Percentiles rank a stretch among this genome's conserved stretches.
These are phyloP conservation scores for Exophiala sideris DNA, from an alignment of 2,329 filamentous ascomycete genomes.

Conservation along the genomic window DNA sequence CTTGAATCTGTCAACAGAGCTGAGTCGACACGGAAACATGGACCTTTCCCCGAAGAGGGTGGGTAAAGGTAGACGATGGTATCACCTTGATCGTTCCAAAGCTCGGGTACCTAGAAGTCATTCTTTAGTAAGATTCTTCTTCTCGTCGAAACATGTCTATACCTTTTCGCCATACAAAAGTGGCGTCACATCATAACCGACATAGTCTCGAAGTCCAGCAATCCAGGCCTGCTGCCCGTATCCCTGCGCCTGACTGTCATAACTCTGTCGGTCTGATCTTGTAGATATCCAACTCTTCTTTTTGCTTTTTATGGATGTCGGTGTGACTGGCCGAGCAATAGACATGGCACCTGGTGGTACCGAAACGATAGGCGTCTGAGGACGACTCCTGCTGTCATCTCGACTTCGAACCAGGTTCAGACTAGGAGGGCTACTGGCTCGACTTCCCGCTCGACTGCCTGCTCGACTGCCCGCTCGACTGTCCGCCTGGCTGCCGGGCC, in stretches of 20 bases:
- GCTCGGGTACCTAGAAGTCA: conserved; percentile 48
- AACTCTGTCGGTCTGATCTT: conserved; percentile 30
- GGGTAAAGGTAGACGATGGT: conserved; percentile 63
- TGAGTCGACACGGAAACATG: conserved; percentile 62
- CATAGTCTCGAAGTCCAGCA: conserved; percentile 54
- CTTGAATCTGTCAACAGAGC: conserved; percentile 55
- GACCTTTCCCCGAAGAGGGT: conserved; percentile 51
- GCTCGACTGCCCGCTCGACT: conserved; percentile 35
- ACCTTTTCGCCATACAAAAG: conserved; percentile 53
- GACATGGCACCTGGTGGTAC: conserved; percentile 15
- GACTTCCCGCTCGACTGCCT: conserved; percentile 31
- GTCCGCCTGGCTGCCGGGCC: conserved; percentile 26
- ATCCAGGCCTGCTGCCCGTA: conserved; percentile 53
- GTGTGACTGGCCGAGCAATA: conserved; percentile 17
- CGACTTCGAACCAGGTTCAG: conserved; percentile 14
- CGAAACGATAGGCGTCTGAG: conserved; percentile 25
- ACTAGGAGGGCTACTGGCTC: conserved; percentile 28
- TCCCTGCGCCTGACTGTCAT: conserved; percentile 34
- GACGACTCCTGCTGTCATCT: conserved; percentile 25
- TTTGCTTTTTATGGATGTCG: conserved; percentile 31
- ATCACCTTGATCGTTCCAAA: conserved; percentile 63
- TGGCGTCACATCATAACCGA: conserved; percentile 53
- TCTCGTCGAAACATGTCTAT: conserved; percentile 23
- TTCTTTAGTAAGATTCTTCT: not conserved
- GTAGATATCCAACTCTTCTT: conserved; percentile 45